Evolutionary conservation across 495 filamentous ascomycete genomes (phyloP).

Genomic region (Penicilliopsis zonata): DNA sequence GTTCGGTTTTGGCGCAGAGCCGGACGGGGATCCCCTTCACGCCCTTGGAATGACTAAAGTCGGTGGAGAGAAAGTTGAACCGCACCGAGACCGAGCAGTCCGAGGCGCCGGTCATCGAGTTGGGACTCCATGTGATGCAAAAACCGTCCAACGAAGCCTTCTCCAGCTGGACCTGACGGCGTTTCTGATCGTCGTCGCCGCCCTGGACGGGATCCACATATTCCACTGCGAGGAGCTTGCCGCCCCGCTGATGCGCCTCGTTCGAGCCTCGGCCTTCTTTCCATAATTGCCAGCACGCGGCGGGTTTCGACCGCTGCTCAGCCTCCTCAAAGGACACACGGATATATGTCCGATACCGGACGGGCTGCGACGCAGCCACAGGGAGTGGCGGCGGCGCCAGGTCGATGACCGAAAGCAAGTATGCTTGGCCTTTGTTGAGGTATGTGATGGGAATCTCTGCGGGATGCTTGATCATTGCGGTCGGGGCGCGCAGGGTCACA

Average conservation of each 20-base stretch:
- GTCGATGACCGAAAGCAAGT: conserved; percentile 69
- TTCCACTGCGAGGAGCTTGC: conserved; percentile 84
- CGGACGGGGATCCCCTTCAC: conserved; percentile 93
- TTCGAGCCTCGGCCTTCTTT: conserved; percentile 84
- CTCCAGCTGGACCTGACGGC: conserved; percentile 68
- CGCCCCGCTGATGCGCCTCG: conserved; percentile 79
- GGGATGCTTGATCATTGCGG: conserved; percentile 83
- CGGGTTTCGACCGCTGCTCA: conserved; percentile 70
- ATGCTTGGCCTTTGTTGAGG: conserved; percentile 93
- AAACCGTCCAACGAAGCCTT: conserved; percentile 84
- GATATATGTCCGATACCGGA: conserved; percentile 73
- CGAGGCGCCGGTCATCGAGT: conserved; percentile 39
- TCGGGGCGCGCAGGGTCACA: conserved; percentile 81
- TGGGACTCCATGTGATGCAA: conserved; percentile 74
- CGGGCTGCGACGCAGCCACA: conserved; percentile 31
- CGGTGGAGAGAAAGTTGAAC: conserved; percentile 96
- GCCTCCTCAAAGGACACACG: conserved; percentile 93
- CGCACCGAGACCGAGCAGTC: conserved; percentile 79
- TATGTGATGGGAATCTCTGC: conserved; percentile 92
- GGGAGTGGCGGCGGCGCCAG: conserved; percentile 28
- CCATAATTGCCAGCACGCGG: conserved; percentile 88
- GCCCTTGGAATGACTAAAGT: conserved; percentile 96
- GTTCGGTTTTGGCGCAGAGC: conserved; percentile 80
- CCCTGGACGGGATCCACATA: conserved; percentile 71
- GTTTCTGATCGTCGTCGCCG: conserved; percentile 54